Base-by-base conservation (phyloP, 192 early-diverging fungal species). In the Entomortierella beljakovae region DNA sequence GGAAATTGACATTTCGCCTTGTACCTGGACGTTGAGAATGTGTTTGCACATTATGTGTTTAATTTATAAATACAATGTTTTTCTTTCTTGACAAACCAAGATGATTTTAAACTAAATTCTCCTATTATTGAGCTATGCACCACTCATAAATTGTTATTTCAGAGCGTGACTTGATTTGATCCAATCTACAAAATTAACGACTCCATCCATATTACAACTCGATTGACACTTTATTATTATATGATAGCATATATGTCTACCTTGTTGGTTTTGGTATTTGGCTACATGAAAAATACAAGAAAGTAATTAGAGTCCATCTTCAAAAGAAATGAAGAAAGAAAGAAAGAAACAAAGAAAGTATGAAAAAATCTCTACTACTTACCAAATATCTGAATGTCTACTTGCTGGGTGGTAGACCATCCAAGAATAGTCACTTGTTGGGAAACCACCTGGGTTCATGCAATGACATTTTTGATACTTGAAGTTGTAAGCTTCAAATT, bases 11-110 rank as follows among this genome's bases (percentile, higher is more conserved):
- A 8, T 3, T 42, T 37, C 42, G 15, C 16, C 34, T 15, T 55
- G 42, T 88, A 93, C 97, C 85, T 99, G 97, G 26, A 95, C 96
- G 87, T 99, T 99, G 56, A 99, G 88, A 61, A 99, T 87, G 80
- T 99, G 97, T 88, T 99, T 99, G 88, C 97, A 95, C 94, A 95
- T 95, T 70, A 50, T 70, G 26, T 34, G 15, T 20, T 46, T 11
- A 20, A 20, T 20, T 46, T 15, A n/a, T n/a, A n/a, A n/a, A n/a
- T n/a, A n/a, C n/a, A n/a, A n/a, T n/a, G n/a, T n/a, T n/a, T n/a
- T n/a, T n/a, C n/a, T n/a, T n/a, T n/a, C n/a, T n/a, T n/a, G n/a
- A n/a, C n/a, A n/a, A n/a, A n/a, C n/a, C n/a, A n/a, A n/a, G n/a
- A n/a, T n/a, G n/a, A n/a, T n/a, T n/a, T n/a, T n/a, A n/a, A n/a